Evolutionary conservation across 73 alveolate species (phyloP).

Genomic region (Stentor coeruleus): DNA sequence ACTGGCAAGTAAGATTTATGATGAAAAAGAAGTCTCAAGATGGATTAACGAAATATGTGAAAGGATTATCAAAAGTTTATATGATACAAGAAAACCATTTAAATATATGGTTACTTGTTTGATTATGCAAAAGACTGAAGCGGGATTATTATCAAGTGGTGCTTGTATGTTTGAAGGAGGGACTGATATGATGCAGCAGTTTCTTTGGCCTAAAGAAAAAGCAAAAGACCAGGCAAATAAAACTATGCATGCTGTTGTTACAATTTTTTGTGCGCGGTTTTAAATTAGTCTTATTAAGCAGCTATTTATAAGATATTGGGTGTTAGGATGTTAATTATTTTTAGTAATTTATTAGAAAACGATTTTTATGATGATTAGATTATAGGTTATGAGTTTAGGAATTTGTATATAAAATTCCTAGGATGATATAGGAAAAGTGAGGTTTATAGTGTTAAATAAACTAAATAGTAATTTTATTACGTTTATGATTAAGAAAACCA

Average conservation of each 20-base stretch:
- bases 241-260: slow-evolving; percentile 1
- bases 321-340: too few relatives aligned
- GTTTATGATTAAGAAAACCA: too few relatives aligned
- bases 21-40: slow-evolving; percentile 1
- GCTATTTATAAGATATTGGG: too few relatives aligned
- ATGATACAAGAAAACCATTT: slow-evolving; percentile 16
- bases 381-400: too few relatives aligned
- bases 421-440: too few relatives aligned
- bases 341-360: too few relatives aligned
- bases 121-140: slow-evolving; percentile 27
- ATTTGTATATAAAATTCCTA: too few relatives aligned
- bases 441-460: too few relatives aligned
- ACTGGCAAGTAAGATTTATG: background rate
- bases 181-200: slow-evolving; percentile 23
- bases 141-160: background rate
- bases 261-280: slow-evolving; percentile 9
- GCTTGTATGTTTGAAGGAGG: slow-evolving; percentile 22
- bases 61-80: background rate
- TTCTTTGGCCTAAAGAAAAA: slow-evolving; percentile 24
- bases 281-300: too few relatives aligned
- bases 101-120: slow-evolving; percentile 14
- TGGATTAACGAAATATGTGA: slow-evolving; percentile 25
- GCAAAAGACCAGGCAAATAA: slow-evolving; percentile 20
- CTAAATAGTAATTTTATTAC: too few relatives aligned
- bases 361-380: too few relatives aligned